Conservation (phyloP, 371 early-diverging fungal species). For the Rhizopus delemar region DNA sequence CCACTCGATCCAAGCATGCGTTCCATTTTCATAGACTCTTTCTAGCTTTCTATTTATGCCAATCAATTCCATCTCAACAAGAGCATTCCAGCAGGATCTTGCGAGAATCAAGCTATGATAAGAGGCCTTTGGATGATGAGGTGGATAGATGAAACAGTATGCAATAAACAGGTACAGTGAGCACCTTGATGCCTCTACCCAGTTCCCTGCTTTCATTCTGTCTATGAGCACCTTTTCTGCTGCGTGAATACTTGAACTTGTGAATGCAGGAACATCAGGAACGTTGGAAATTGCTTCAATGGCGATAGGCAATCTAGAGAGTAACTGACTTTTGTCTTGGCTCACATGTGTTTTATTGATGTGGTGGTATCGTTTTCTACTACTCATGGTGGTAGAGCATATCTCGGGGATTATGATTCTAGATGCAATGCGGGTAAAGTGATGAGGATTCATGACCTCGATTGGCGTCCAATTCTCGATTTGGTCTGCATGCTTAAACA, state of each 20-base stretch:
- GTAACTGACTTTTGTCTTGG: too few relatives aligned
- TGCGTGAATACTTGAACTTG: conserved; percentile 25
- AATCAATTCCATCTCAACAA: conserved; percentile 49
- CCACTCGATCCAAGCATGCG: conserved; percentile 42
- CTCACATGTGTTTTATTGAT: too few relatives aligned
- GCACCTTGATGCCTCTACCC: conserved; percentile 56
- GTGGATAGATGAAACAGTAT: conserved; percentile 70
- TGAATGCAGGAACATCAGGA: conserved; percentile 34
- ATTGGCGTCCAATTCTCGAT: conserved; percentile 25
- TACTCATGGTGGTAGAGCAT: conserved; percentile 18
- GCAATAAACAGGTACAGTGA: conserved; percentile 64
- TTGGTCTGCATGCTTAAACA: conserved; percentile 20
- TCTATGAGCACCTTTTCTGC: conserved; percentile 25
- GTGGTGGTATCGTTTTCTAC: conserved; percentile 1
- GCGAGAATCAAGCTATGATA: conserved; percentile 66
- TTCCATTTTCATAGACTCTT: conserved; percentile 42
- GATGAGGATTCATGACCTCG: conserved; percentile 27
- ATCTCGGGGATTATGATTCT: conserved; percentile 36
- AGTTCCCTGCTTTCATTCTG: conserved; percentile 32
- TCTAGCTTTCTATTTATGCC: conserved; percentile 46
- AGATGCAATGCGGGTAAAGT: conserved; percentile 37
- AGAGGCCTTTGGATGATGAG: conserved; percentile 66
- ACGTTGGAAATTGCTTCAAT: conserved; percentile 24
- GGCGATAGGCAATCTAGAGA: conserved; percentile 8
- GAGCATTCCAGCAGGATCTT: conserved; percentile 66